phyloP scores from a whole-genome alignment of 139 green algal genomes.

The Chara braunii region DNA sequence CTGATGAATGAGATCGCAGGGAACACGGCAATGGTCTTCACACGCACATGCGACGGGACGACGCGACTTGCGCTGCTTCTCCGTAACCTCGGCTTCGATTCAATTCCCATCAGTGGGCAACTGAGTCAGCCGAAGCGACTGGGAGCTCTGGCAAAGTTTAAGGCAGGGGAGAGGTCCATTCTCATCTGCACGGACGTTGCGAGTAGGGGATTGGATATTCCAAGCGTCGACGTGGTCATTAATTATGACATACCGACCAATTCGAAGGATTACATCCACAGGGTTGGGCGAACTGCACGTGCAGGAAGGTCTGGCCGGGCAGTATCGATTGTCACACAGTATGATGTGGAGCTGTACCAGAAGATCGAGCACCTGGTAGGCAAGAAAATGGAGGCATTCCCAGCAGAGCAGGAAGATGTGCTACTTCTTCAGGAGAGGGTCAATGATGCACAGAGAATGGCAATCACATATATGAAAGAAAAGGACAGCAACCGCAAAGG shows the following conservation, averaged over 20 bases:
- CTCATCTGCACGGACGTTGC: constrained; percentile 79
- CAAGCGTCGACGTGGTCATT: constrained; percentile 85
- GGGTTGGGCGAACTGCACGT: constrained; percentile 88
- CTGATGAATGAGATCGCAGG: constrained; percentile 78
- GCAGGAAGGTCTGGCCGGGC: constrained; percentile 80
- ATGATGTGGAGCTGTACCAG: constrained; percentile 97
- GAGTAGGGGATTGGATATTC: constrained; percentile 86
- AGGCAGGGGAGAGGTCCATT: constrained; percentile 76
- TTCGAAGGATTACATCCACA: constrained; percentile 91
- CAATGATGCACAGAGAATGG: constrained; percentile 27
- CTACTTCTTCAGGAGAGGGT: constrained; percentile 35
- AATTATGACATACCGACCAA: constrained; percentile 97
- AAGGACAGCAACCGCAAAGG: too few relatives aligned
- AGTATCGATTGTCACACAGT: constrained; percentile 82
- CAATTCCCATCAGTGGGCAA: constrained; percentile 95
- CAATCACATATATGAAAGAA: too few relatives aligned
- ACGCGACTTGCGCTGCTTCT: constrained; percentile 82
- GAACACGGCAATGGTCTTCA: constrained; percentile 79
- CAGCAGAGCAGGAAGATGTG: constrained; percentile 35
- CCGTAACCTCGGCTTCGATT: constrained; percentile 86
- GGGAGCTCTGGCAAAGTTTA: constrained; percentile 96
- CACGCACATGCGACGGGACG: constrained; percentile 86
- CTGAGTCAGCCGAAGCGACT: constrained; percentile 95
- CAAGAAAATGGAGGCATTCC: constrained; percentile 38
- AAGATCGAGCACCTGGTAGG: constrained; percentile 82